Base-by-base conservation (phyloP, 2,329 filamentous ascomycete genomes). In the Arthrobotrys musiformis region DNA sequence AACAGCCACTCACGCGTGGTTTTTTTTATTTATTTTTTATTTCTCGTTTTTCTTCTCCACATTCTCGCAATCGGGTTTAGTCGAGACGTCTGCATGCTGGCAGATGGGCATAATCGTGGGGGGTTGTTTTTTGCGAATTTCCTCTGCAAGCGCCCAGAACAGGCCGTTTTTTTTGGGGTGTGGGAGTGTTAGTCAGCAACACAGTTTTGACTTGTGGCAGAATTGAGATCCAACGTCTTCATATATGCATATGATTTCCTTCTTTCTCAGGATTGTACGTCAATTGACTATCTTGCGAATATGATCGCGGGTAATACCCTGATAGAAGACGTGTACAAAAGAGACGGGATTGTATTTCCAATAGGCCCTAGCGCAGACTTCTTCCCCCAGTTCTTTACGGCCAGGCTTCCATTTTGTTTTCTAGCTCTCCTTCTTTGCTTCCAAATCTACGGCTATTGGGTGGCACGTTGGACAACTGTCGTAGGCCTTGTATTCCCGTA, bases 51-150 rank as follows among this genome's bases (percentile, higher is more conserved):
- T n/a, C n/a, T 70, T 76, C 73, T 77, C 73, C 73, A 77, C 73
- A 77, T 64, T 77, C 28, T 77, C 73, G 66, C 66, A 77, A 77
- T 77, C 60, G 73, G 73, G 73, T 42, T 67, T 77, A 77, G 73
- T 62, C 66, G 54, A 58, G 33, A 58, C 54, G 26, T 58, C 63
- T 61, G 54, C 63, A 56, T 54, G 70, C 42, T 60, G 62, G 61
- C 70, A 64, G 48, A 64, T 66, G 61, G 69, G 40, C 61, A 24
- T 40, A 40, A 46, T 63, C 60, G 73, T 70, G 73, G 73, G 73
- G 73, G 63, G 15, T 44, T n/a, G n/a, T n/a, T n/a, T n/a, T 61
- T 61, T 46, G 54, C 54, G n/a, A 58, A 58, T 58, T 30, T 30
- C 19, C 54, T 40, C 40, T 40, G 19, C 64, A 48, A 56, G 33